Evolutionary conservation across 2,329 filamentous ascomycete genomes (phyloP).

Genomic region (Calonectria hongkongensis): DNA sequence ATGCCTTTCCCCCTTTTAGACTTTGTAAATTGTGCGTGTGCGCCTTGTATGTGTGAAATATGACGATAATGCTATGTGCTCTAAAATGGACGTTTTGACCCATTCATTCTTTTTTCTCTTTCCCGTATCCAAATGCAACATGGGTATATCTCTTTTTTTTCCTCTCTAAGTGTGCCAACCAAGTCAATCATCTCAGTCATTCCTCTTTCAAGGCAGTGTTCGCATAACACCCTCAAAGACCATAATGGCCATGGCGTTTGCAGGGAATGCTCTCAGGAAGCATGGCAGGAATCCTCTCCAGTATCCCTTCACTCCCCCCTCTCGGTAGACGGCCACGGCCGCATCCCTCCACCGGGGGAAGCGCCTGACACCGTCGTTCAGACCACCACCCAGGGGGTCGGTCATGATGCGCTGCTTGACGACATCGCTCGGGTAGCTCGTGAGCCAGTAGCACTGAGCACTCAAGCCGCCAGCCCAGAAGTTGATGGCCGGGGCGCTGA

Average conservation of each 20-base stretch:
- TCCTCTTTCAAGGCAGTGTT: constrained; percentile 66
- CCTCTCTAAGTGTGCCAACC: background rate
- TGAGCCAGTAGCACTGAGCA: constrained; percentile 96
- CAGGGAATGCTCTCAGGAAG: constrained; percentile 94
- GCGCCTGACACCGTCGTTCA: constrained; percentile 79
- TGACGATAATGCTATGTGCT: background rate
- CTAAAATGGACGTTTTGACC: background rate
- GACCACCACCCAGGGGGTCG: constrained; percentile 84
- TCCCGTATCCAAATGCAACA: constrained; percentile 13
- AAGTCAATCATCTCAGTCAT: too few relatives aligned
- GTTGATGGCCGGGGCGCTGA: constrained; percentile 89
- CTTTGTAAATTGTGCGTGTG: constrained; percentile 3
- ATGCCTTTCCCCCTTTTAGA: constrained; percentile 16
- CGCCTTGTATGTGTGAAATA: background rate
- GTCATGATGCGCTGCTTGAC: constrained; percentile 99
- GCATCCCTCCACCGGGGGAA: constrained; percentile 89
- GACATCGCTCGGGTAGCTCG: constrained; percentile 92
- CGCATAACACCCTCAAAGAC: constrained; percentile 96
- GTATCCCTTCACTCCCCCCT: constrained; percentile 86
- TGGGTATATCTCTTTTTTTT: constrained; percentile 9
- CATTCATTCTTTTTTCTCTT: background rate
- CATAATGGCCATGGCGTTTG: constrained; percentile 94
- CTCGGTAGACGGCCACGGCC: constrained; percentile 83
- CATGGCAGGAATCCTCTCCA: constrained; percentile 97
- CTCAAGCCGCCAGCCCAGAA: constrained; percentile 98